Evolutionary conservation across 495 filamentous ascomycete species (phyloP).

Genomic region (Penicillium malachiteum): DNA sequence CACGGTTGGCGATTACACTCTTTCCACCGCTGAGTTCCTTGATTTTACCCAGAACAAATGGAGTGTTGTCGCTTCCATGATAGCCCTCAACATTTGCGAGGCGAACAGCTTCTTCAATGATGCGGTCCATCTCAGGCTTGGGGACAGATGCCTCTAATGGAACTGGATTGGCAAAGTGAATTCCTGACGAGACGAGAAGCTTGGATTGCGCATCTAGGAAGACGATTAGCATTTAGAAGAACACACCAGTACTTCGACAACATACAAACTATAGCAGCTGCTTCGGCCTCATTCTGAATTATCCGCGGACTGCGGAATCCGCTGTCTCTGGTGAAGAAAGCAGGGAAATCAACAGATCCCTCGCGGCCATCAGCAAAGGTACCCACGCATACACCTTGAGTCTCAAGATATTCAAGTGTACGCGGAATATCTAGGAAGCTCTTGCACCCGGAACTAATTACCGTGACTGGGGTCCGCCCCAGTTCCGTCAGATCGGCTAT

Average conservation of each 20-base stretch:
- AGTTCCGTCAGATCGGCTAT: conserved; percentile 89
- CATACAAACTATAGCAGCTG: conserved; percentile 80
- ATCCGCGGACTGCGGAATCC: conserved; percentile 73
- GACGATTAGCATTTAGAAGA: not conserved
- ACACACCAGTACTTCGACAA: conserved; percentile 3
- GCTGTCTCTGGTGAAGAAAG: conserved; percentile 87
- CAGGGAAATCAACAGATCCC: conserved; percentile 74
- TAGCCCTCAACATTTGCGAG: conserved; percentile 69
- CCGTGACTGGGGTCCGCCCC: conserved; percentile 84
- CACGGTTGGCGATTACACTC: conserved; percentile 73
- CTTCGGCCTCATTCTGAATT: conserved; percentile 71
- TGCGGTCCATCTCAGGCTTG: conserved; percentile 66
- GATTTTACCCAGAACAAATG: conserved; percentile 80
- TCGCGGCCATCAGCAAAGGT: conserved; percentile 81
- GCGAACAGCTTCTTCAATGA: conserved; percentile 70
- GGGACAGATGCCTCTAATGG: conserved; percentile 69
- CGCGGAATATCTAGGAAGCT: conserved; percentile 90
- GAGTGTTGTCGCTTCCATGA: conserved; percentile 79
- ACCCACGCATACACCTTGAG: conserved; percentile 80
- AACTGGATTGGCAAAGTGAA: conserved; percentile 88
- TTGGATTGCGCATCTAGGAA: conserved; percentile 58
- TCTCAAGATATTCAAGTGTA: conserved; percentile 93
- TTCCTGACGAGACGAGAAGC: conserved; percentile 67
- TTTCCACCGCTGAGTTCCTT: conserved; percentile 72
- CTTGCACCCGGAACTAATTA: conserved; percentile 89